These are phyloP conservation scores for Fusarium udum DNA, from an alignment of 2,329 filamentous ascomycete species.

Conservation along the genomic window DNA sequence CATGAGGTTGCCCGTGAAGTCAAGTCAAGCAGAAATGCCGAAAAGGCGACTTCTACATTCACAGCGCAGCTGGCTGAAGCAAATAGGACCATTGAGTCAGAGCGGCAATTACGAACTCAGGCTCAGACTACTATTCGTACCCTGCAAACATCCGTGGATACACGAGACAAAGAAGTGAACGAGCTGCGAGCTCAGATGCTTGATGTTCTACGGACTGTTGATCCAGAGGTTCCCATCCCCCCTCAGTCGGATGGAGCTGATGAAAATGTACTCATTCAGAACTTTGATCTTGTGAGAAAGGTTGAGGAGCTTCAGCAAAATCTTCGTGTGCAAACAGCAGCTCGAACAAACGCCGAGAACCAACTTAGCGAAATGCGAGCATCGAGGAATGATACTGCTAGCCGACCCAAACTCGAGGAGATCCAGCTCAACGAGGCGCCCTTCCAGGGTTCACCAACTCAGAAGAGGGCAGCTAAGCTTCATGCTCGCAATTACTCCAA, in stretches of 20 bases:
- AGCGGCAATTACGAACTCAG: conserved; percentile 84
- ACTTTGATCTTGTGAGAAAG: conserved; percentile 85
- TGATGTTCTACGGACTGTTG: conserved; percentile 84
- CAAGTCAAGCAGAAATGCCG: conserved; percentile 87
- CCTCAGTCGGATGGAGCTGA: conserved; percentile 65
- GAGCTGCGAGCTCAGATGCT: conserved; percentile 84
- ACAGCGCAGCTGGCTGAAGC: conserved; percentile 87
- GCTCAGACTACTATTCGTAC: conserved; percentile 86
- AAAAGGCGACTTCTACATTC: conserved; percentile 83
- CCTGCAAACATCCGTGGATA: conserved; percentile 80
- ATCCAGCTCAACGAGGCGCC: conserved; percentile 85
- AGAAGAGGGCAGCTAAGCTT: conserved; percentile 66
- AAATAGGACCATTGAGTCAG: conserved; percentile 89
- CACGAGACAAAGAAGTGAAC: conserved; percentile 80
- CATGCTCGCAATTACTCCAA: conserved; percentile 73
- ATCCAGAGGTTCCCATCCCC: conserved; percentile 75
- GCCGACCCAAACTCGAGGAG: conserved; percentile 82
- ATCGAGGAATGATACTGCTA: conserved; percentile 76
- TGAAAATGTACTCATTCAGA: conserved; percentile 76
- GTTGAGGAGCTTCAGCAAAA: conserved; percentile 90
- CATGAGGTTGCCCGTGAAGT: conserved; percentile 92
- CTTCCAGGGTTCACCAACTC: conserved; percentile 77
- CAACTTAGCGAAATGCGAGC: conserved; percentile 83
- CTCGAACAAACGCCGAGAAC: conserved; percentile 81
- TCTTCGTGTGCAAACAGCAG: conserved; percentile 83